Evolutionary conservation across 148 eudicot genomes (phyloP), one percentile per base, ranked within the genome.

Genomic region (Chenopodium quinoa): DNA sequence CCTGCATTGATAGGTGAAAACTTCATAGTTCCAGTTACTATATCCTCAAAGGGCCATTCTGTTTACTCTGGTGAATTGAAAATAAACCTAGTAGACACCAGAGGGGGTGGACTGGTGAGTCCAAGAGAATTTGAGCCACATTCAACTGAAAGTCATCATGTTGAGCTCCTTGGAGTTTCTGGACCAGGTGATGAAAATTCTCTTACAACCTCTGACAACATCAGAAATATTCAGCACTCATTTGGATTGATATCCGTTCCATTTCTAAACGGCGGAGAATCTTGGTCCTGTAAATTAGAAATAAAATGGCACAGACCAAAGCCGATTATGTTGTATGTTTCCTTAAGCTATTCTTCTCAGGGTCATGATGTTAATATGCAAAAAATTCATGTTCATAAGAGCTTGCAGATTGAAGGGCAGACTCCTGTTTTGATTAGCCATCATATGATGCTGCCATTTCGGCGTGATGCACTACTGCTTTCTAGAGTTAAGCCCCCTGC

Each of bases 301-400:
- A 91, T 97, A 29, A 93, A 82, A 85, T 97, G 99, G 99, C 92
- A 92, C 75, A 96, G 95, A 62, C 97, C 99, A 9, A 97, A 94
- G 81, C 97, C 99, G 23, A 74, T 94, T 71, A 97, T 97, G 98
- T 86, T 97, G 60, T 97, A 84, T 82, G 98, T 94, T 64, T 97
- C 99, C 60, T 82, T 94, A 78, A 95, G 99, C 78, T 97, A 97
- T 79, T 88, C 90, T 65, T 90, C 98, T 47, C 83, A 87, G 56
- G 85, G 84, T 80, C 84, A 80, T 79, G 98, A 92, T 79, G 78
- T 82, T 78, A 88, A 83, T 79, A 56, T 83, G 48, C 94, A 89
- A 80, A 94, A 92, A 89, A 90, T 91, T 83, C 92, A 97, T 88
- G 92, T 97, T 66, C 99, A 97, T 83, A 97, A 88, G 89, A 97